Evolutionary conservation across 345 rosid genomes (phyloP), one percentile per base, ranked within the genome.

Genomic region (Eutrema heterophyllum): DNA sequence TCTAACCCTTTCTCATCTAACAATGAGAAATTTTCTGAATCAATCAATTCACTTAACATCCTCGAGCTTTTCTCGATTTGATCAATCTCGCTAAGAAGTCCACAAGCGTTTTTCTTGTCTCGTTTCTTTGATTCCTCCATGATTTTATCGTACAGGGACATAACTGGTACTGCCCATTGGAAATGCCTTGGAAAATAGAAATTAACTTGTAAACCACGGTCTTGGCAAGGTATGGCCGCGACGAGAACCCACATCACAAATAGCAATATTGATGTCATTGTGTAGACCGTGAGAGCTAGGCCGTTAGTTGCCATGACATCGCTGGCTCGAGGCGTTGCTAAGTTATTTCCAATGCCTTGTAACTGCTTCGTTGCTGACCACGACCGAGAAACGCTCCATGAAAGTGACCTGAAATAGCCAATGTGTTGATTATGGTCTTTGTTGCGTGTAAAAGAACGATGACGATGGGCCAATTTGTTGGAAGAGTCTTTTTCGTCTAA

Each of bases 361-460:
- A 93, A 80, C 85, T 93, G 97, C 81, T 80, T 84, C 0, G 97
- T 83, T 0, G 98, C 98, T 1, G 98, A 93, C 98, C 98, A 93
- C 0, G 98, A 89, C 81, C 92, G 75, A 5, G 98, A 89, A 18
- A 93, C 93, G 33, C 96, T 93, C 98, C 98, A 90, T 0, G 98
- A 93, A 63, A 88, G 80, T 2, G 98, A 93, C 51, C 97, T 71
- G 53, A 85, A 85, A 81, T 89, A 94, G 12, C 87, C 93, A 9
- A 73, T 16, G 7, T 71, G 81, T 38, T 76, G 81, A 40, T 74
- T 82, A 12, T 76, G 79, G 38, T 83, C 83, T 40, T 43, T 80
- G 78, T 72, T 78, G 5, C 96, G 83, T 18, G 93, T 80, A 66
- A 93, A 90, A 1, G 98, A 93, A 4, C 98, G 89, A 49, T 89